These are phyloP conservation scores for Pseudevernia furfuracea DNA, from an alignment of 495 filamentous ascomycete genomes.

Conservation along the genomic window DNA sequence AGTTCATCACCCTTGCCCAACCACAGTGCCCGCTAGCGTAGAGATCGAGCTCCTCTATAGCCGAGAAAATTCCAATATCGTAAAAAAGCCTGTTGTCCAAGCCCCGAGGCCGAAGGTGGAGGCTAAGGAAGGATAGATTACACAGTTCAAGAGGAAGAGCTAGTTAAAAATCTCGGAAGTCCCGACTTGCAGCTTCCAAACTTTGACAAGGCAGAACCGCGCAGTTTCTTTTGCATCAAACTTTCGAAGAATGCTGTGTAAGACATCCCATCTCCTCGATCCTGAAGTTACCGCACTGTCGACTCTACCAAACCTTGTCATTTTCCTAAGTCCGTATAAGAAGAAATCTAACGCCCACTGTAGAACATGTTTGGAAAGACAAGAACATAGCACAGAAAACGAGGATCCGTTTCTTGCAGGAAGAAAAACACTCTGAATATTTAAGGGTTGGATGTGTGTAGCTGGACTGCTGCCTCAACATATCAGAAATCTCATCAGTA, in stretches of 20 bases:
- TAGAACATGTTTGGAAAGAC: neutral
- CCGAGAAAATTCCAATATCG: neutral
- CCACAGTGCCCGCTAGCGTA: conserved; percentile 3
- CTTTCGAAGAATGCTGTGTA: neutral
- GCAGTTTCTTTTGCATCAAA: neutral
- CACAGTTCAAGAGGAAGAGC: neutral
- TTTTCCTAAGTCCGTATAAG: neutral
- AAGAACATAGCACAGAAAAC: neutral
- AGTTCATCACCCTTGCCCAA: neutral
- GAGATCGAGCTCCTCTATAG: neutral
- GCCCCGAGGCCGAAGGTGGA: neutral
- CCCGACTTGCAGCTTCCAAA: neutral
- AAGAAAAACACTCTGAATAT: neutral
- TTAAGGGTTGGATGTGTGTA: conserved; percentile 1
- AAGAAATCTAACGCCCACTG: neutral
- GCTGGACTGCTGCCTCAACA: conserved; percentile 16
- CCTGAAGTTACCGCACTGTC: neutral
- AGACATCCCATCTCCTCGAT: neutral
- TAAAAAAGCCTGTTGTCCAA: neutral
- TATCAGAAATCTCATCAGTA: conserved; percentile 20
- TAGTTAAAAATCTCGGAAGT: neutral
- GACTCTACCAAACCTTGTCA: neutral
- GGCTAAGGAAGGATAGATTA: neutral
- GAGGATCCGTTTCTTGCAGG: neutral
- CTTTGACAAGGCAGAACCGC: neutral